Evolutionary conservation across 2,329 filamentous ascomycete species (phyloP), one percentile per base, ranked within the genome.

Genomic region (Fusarium fracticaudum): DNA sequence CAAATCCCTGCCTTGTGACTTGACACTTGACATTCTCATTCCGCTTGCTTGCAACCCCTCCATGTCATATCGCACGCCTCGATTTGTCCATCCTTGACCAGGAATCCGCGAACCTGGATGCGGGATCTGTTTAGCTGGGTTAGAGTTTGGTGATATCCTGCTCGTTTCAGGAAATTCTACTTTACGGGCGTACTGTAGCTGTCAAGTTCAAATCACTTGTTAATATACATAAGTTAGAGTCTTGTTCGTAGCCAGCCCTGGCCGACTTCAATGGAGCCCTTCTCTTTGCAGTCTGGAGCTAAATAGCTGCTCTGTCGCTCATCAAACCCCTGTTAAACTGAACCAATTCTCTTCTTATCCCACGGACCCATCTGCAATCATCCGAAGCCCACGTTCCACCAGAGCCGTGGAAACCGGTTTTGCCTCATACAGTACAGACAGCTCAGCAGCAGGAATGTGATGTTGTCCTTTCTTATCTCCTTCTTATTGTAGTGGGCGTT

Each of bases 61-160:
- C 54, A 67, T 67, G 59, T 37, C 67, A 62, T 60, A 37, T 55
- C 44, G 62, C 35, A 64, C 60, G 44, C 59, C 44, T 70, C 54
- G 53, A 51, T 61, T 47, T 50, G 33, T 35, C 20, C 58, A 68
- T 61, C 53, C 61, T 71, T 43, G 69, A 60, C 58, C 48, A 62
- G 48, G 61, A 77, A 76, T 71, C 74, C 76, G 67, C 60, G 72
- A 69, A 75, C 76, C 76, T 78, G 72, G 74, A 71, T 77, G 50
- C 58, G 67, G 71, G 72, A 78, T 73, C 53, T 66, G 43, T 64
- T 58, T 58, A 48, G 64, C 33, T 65, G 41, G 41, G 51, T 26
- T 60, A 44, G 53, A 62, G 55, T 53, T 66, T 40, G 38, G 22
- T 35, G 31, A 24, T 44, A 72, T 63, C 57, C 35, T 66, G 31